phyloP scores from a whole-genome alignment of 257 asterid genomes.

The Capsicum pubescens region DNA sequence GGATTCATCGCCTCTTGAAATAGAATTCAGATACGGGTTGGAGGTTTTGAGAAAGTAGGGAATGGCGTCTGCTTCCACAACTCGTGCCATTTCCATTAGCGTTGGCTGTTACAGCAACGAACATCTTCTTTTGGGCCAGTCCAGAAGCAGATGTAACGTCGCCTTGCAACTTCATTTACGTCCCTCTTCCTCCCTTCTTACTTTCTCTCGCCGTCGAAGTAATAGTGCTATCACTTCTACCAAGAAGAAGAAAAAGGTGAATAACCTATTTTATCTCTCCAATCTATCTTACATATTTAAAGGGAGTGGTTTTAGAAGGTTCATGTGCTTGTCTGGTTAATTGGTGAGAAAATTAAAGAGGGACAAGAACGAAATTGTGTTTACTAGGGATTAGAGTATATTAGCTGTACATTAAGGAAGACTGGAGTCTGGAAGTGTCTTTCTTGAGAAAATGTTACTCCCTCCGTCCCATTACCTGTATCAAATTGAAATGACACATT shows the following conservation, averaged over 20 bases:
- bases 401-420: background rate
- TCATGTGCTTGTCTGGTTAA: background rate
- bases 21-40: background rate
- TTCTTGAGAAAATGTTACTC: background rate
- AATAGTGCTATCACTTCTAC: conserved; percentile 43
- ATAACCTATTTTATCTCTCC: background rate
- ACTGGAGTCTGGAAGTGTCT: background rate
- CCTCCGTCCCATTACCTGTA: too few relatives aligned
- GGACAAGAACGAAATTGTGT: background rate
- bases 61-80: conserved; percentile 56
- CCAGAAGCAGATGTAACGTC: conserved; percentile 36
- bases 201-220: conserved; percentile 66
- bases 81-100: conserved; percentile 48
- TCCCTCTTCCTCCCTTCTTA: conserved; percentile 47
- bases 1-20: background rate
- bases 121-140: conserved; percentile 36
- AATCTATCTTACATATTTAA: too few relatives aligned
- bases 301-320: background rate
- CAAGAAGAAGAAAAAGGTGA: conserved; percentile 55
- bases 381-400: background rate
- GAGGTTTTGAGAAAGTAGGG: background rate
- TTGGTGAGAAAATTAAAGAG: background rate
- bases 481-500: too few relatives aligned
- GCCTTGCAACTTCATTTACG: conserved; percentile 36
- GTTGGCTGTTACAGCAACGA: conserved; percentile 37